Conservation (phyloP, 345 rosid species). For the Linum usitatissimum region DNA sequence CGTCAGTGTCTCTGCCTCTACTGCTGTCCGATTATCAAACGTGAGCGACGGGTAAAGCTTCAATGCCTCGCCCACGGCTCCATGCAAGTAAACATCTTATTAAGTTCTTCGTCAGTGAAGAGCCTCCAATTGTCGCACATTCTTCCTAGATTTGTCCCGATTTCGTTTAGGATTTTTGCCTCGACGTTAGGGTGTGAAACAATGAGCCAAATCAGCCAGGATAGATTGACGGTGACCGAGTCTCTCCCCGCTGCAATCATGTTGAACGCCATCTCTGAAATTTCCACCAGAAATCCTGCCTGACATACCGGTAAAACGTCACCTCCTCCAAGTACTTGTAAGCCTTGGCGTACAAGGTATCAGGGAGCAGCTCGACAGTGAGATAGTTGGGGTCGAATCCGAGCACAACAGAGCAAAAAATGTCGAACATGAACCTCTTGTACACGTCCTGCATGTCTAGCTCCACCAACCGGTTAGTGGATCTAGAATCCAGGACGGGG, state of each 20-base stretch:
- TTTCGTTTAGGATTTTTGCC: no score
- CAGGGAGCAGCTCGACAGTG: not conserved
- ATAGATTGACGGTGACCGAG: not conserved
- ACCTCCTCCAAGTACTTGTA: not conserved
- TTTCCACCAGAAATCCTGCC: no score
- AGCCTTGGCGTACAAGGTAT: not conserved
- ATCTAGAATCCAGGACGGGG: slow-evolving; percentile 22
- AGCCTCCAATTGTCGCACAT: no score
- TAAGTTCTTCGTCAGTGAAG: no score
- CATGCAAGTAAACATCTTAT: no score
- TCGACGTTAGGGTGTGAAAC: no score
- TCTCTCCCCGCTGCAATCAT: not conserved
- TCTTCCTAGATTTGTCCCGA: no score
- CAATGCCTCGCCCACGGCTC: slow-evolving; percentile 6
- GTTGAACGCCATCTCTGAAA: not conserved
- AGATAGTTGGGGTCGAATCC: not conserved
- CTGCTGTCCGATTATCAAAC: not conserved
- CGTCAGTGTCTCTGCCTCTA: slow-evolving; percentile 7
- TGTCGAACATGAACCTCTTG: slow-evolving; percentile 3
- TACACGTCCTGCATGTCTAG: not conserved
- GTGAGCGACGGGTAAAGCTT: slow-evolving; percentile 14
- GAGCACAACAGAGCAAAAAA: not conserved
- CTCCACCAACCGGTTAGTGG: no score
- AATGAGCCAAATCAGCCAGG: slow-evolving; percentile 5
- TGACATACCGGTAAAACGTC: not conserved